These are phyloP conservation scores for Penicillium vulpinum DNA, from an alignment of 2,329 filamentous ascomycete genomes.

Conservation along the genomic window DNA sequence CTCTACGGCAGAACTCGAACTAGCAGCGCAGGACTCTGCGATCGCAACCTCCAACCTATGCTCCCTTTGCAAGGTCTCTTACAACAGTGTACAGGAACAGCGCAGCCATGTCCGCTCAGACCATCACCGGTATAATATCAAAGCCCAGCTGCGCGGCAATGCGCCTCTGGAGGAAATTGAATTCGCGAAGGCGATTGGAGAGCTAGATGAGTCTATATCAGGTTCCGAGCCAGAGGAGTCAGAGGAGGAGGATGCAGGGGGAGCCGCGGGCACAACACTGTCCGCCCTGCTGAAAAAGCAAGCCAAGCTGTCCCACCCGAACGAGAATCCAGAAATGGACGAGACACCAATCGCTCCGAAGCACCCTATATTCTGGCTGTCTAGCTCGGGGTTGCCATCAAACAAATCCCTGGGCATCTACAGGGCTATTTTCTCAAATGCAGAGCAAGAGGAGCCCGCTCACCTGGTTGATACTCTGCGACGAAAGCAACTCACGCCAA, in stretches of 20 bases:
- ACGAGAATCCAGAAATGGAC: constrained; percentile 49
- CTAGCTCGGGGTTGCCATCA: constrained; percentile 69
- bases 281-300: constrained; percentile 79
- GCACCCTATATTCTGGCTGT: constrained; percentile 81
- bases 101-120: constrained; percentile 85
- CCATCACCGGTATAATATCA: constrained; percentile 90
- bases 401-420: constrained; percentile 86
- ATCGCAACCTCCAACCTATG: constrained; percentile 68
- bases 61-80: constrained; percentile 73
- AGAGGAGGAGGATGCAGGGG: constrained; percentile 61
- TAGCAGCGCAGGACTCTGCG: constrained; percentile 42
- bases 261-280: constrained; percentile 55
- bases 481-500: constrained; percentile 74
- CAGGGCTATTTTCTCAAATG: constrained; percentile 71
- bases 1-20: constrained; percentile 28
- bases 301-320: constrained; percentile 63
- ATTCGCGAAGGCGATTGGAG: constrained; percentile 81
- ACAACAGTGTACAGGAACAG: constrained; percentile 74
- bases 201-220: constrained; percentile 91
- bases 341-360: constrained; percentile 60
- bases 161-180: constrained; percentile 73
- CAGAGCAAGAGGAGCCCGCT: constrained; percentile 66
- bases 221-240: constrained; percentile 68
- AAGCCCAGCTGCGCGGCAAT: constrained; percentile 77
- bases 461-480: constrained; percentile 67